Evolutionary conservation across 768 basidiomycete species (phyloP), one percentile per base, ranked within the genome.

Genomic region (Pulveroboletus sp.): DNA sequence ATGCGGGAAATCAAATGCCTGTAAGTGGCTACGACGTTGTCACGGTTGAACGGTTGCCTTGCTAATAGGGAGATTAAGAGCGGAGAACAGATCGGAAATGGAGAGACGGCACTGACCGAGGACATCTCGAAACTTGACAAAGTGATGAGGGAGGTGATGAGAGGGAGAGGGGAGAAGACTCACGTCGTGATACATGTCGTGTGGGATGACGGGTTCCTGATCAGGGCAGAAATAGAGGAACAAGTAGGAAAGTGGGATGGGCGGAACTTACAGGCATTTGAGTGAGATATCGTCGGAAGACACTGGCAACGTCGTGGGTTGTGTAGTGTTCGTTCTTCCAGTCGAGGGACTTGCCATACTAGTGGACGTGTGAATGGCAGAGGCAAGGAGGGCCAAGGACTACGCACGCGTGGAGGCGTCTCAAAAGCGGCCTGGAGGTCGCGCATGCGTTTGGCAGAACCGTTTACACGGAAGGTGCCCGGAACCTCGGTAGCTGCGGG

Each of bases 241-340:
- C 15, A 21, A 24, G 18, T 37, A 17, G n/a, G 6, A 18, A 36
- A 30, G 48, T 18, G 21, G 21, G 32, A 31, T 46, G 51, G 39
- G 21, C 47, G 51, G 51, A 17, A 81, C 89, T 67, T 61, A 94
- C 94, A 30, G 96, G 93, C 88, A 98, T 92, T 64, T 89, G 88
- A 1, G 94, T 98, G 43, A 99, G 81, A 69, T 92, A 99, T 73
- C 95, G 74, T 51, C 95, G 80, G 63, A 98, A 93, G 47, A 99
- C 93, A 59, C 90, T 96, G 17, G 95, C 95, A 44, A 96, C 93
- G 65, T 99, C 95, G 66, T 99, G 95, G 13, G 92, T 81, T n/a
- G 87, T 95, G 66, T 86, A 97, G 17, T 78, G 74, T 60, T 89
- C 84, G 51, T 80, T 73, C 62, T 83, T 85, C 93, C 95, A 97